phyloP scores from a whole-genome alignment of 2,329 filamentous ascomycete genomes.

The Aaosphaeria arxii region DNA sequence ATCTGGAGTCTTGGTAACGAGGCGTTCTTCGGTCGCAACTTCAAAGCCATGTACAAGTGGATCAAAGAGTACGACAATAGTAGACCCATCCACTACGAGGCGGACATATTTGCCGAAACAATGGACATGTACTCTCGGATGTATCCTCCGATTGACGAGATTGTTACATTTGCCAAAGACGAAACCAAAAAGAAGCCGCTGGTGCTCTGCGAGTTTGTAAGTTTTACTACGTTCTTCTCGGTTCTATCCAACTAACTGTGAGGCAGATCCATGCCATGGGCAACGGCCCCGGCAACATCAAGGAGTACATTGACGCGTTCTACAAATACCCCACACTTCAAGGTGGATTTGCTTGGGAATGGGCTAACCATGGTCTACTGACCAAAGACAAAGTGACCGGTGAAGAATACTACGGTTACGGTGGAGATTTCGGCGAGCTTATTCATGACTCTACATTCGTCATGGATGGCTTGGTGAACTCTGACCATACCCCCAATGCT shows the following conservation, averaged over 20 bases:
- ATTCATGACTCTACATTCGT: constrained; percentile 44
- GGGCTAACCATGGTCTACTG: constrained; percentile 45
- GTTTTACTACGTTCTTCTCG: constrained; percentile 1
- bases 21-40: constrained; percentile 68
- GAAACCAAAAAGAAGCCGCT: constrained; percentile 51
- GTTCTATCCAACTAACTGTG: neutral
- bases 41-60: constrained; percentile 65
- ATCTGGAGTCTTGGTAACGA: constrained; percentile 75
- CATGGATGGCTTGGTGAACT: constrained; percentile 44
- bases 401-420: constrained; percentile 42
- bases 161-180: constrained; percentile 47
- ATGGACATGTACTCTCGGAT: constrained; percentile 68
- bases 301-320: constrained; percentile 67
- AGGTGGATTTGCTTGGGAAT: constrained; percentile 55
- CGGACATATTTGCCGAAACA: constrained; percentile 56
- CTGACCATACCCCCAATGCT: constrained; percentile 40
- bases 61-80: constrained; percentile 57
- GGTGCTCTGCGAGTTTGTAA: constrained; percentile 53
- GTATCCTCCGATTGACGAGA: constrained; percentile 57
- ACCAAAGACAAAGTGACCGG: constrained; percentile 38
- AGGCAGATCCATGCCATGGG: constrained; percentile 62
- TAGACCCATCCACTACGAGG: constrained; percentile 65
- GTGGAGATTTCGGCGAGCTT: constrained; percentile 43
- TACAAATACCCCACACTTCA: constrained; percentile 59
- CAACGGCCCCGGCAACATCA: constrained; percentile 67